Conservation (phyloP, 116 monocot genomes). For the Trichopus zeylanicus region DNA sequence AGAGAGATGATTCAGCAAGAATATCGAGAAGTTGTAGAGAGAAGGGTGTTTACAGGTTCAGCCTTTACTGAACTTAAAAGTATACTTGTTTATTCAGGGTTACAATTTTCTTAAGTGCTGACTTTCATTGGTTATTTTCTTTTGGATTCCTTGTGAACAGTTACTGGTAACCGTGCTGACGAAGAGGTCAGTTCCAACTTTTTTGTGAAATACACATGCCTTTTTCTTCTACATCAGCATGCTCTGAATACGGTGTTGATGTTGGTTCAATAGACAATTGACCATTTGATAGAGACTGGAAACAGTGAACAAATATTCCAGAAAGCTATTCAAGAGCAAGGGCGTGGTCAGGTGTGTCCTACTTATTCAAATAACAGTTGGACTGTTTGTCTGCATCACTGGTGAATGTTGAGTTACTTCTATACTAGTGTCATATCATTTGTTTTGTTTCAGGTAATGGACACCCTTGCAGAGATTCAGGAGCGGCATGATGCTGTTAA, state of each 20-base stretch:
- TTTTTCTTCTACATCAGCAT: not conserved
- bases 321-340: slow-evolving; percentile 49
- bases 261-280: slow-evolving; percentile 31
- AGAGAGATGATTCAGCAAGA: slow-evolving; percentile 43
- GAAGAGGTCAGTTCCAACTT: slow-evolving; percentile 30
- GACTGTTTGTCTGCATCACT: not conserved
- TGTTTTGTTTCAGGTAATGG: slow-evolving; percentile 26
- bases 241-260: not conserved
- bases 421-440: not conserved
- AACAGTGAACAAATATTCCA: slow-evolving; percentile 50
- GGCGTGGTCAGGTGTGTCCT: slow-evolving; percentile 37
- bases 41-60: slow-evolving; percentile 45
- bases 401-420: no score
- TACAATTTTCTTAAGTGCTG: not conserved
- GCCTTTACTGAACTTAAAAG: not conserved
- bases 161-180: slow-evolving; percentile 42
- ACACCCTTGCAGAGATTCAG: slow-evolving; percentile 41
- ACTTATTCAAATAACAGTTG: not conserved
- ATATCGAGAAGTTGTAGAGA: slow-evolving; percentile 44
- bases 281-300: slow-evolving; percentile 37
- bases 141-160: slow-evolving; percentile 14
- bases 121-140: not conserved
- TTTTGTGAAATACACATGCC: not conserved
- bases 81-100: not conserved
- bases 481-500: slow-evolving; percentile 42